Evolutionary conservation across 139 green algal genomes (phyloP).

Genomic region (Mesostigma viride): DNA sequence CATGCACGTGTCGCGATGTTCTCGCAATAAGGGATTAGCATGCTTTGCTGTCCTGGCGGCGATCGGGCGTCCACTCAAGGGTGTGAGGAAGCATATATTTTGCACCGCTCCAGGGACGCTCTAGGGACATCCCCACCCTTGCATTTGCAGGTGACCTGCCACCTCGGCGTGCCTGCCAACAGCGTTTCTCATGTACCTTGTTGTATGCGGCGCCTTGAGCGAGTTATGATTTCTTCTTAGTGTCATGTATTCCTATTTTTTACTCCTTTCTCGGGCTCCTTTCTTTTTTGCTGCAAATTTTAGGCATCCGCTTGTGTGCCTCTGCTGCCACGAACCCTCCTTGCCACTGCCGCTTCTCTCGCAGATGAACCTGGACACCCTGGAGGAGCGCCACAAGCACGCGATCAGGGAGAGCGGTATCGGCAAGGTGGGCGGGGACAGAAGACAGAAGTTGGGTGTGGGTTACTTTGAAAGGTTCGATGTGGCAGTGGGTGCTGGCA

Average conservation of each 20-base stretch:
- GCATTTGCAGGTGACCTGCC: too few relatives aligned
- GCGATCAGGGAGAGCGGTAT: constrained; percentile 51
- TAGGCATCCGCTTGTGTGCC: not conserved
- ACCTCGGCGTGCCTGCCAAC: too few relatives aligned
- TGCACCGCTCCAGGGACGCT: not conserved
- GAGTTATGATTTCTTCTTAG: too few relatives aligned
- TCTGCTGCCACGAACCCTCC: not conserved
- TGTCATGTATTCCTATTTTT: not conserved
- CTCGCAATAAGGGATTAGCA: not conserved
- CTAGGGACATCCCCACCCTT: too few relatives aligned
- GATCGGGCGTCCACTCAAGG: not conserved
- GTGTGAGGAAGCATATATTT: not conserved
- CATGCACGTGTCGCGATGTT: not conserved
- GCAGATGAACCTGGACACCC: constrained; percentile 42
- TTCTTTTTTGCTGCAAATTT: not conserved
- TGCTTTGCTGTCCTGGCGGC: not conserved
- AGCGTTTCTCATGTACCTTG: too few relatives aligned
- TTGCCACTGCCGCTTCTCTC: not conserved
- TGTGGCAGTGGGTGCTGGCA: too few relatives aligned
- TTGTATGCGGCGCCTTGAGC: too few relatives aligned
- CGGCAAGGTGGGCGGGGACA: too few relatives aligned
- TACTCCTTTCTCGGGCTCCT: not conserved
- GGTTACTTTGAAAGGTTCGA: too few relatives aligned
- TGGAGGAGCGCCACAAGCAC: constrained; percentile 38
- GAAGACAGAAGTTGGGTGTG: too few relatives aligned